phyloP scores from a whole-genome alignment of 2,329 filamentous ascomycete species.

The Penicillium frequentans region DNA sequence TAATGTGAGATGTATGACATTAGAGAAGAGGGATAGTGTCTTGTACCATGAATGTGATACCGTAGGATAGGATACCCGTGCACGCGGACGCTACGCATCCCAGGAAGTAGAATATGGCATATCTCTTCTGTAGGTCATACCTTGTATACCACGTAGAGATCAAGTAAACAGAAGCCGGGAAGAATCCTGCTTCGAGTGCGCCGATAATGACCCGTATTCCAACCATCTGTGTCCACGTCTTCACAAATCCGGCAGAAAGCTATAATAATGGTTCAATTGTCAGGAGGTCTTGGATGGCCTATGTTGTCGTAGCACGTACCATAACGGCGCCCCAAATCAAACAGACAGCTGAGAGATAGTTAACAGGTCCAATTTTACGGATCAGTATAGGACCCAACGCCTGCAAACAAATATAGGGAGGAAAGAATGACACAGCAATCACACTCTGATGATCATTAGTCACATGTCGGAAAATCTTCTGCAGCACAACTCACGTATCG shows the following conservation, averaged over 20 bases:
- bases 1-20: background rate
- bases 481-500: slow-evolving; percentile 12
- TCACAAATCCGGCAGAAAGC: slow-evolving; percentile 16
- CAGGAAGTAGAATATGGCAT: slow-evolving; percentile 28
- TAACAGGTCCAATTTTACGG: slow-evolving; percentile 9
- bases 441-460: slow-evolving; percentile 4
- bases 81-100: slow-evolving; percentile 6
- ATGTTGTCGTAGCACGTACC: background rate
- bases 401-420: slow-evolving; percentile 11
- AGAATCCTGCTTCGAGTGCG: slow-evolving; percentile 47
- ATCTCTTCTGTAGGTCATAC: slow-evolving; percentile 51
- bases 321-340: slow-evolving; percentile 12
- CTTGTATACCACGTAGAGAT: slow-evolving; percentile 68
- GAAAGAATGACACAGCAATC: slow-evolving; percentile 19
- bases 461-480: background rate
- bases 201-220: slow-evolving; percentile 46
- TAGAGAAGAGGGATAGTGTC: background rate
- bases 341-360: slow-evolving; percentile 6
- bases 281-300: background rate
- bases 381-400: slow-evolving; percentile 8
- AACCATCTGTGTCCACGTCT: slow-evolving; percentile 38
- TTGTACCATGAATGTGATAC: slow-evolving; percentile 26
- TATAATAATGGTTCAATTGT: background rate
- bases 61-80: slow-evolving; percentile 8
- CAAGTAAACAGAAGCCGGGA: slow-evolving; percentile 55